Percentiles rank a stretch among this genome's conserved stretches.
phyloP scores from a whole-genome alignment of 2,329 filamentous ascomycete genomes.

The Chaetomium globosum region DNA sequence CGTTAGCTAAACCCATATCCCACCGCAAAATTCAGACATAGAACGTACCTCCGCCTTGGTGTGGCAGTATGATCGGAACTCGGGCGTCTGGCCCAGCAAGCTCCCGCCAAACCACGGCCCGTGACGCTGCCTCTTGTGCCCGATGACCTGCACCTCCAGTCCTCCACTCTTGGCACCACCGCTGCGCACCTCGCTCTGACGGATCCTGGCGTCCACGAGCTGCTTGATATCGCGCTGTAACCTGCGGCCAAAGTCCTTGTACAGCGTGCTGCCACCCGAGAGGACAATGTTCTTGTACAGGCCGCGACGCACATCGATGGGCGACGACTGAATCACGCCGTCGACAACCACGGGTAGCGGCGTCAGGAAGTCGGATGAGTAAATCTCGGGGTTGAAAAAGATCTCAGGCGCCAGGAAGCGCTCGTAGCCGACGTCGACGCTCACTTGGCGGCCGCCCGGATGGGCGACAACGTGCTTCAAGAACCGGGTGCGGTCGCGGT shows the following conservation, averaged over 20 bases:
- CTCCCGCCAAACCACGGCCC: constrained; percentile 98
- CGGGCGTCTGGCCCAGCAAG: constrained; percentile 92
- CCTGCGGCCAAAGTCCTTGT: constrained; percentile 96
- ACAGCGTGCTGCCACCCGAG: constrained; percentile 93
- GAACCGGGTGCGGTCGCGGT: constrained; percentile 89
- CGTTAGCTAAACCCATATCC: constrained; percentile 28
- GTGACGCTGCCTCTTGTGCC: constrained; percentile 95
- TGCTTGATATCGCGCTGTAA: constrained; percentile 97
- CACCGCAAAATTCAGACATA: constrained; percentile 32
- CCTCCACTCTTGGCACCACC: constrained; percentile 92
- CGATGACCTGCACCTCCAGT: constrained; percentile 93
- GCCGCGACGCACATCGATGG: constrained; percentile 94
- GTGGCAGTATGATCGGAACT: constrained; percentile 98
- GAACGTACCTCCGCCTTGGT: constrained; percentile 74
- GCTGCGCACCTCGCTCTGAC: constrained; percentile 86
- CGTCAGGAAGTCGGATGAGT: constrained; percentile 97
- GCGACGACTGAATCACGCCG: constrained; percentile 93
- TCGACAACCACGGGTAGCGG: constrained; percentile 93
- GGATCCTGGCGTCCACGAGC: constrained; percentile 88
- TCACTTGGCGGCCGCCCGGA: constrained; percentile 80
- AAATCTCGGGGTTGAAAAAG: constrained; percentile 99
- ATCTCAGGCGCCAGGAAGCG: constrained; percentile 98
- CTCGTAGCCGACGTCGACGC: constrained; percentile 94
- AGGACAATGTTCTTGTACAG: constrained; percentile 99
- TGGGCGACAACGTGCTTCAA: constrained; percentile 85